phyloP scores from a whole-genome alignment of 1,284 basidiomycete species.

The Mycosarcoma maydis region DNA sequence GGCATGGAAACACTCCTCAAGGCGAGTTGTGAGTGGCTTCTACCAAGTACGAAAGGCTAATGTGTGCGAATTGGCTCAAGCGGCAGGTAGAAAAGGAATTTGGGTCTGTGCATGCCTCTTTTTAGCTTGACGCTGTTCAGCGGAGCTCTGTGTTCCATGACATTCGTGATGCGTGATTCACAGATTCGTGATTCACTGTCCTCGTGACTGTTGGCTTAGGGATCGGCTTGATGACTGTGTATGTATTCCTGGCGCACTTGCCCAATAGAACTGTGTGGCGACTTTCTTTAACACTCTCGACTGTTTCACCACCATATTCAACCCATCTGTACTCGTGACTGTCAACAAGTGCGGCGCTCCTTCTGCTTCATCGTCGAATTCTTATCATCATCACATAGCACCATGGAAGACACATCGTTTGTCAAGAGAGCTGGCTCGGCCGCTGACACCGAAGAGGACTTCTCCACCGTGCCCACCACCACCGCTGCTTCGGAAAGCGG shows the following conservation, averaged over 20 bases:
- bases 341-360: no score
- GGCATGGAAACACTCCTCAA: no score
- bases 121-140: background rate
- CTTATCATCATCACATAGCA: background rate
- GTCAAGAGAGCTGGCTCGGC: conserved; percentile 37
- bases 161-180: no score
- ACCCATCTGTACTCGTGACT: no score
- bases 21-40: no score
- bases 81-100: background rate
- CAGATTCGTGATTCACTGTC: background rate
- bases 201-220: background rate
- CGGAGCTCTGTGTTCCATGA: background rate
- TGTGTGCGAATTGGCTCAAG: no score
- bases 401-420: conserved; percentile 18
- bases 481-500: conserved; percentile 34
- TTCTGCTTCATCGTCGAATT: background rate
- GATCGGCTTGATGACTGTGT: background rate
- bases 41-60: no score
- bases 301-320: no score
- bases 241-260: background rate
- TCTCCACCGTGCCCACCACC: conserved; percentile 33
- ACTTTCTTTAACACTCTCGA: no score
- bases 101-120: background rate
- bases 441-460: conserved; percentile 35
- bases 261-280: no score